Evolutionary conservation across 352 stramenopile species (phyloP), one percentile per base, ranked within the genome.

Genomic region (Globisporangium middletonii): DNA sequence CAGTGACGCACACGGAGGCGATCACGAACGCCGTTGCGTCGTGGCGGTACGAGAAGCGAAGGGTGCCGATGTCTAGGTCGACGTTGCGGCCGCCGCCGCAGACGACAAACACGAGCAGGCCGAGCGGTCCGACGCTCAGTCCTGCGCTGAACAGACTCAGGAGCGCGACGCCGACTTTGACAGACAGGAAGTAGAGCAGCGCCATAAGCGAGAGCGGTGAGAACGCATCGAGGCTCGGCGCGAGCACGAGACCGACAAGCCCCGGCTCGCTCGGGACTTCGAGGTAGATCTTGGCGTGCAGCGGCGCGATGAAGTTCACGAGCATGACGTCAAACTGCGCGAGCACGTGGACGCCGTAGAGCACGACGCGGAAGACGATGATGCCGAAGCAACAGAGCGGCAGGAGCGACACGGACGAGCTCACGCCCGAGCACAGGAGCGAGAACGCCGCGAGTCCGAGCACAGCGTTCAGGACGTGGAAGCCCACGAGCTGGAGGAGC

Each of bases 321-420:
- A 92, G 66, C 28, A 57, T 64, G 15, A 88, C 67, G 57, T 90
- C 83, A 33, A 84, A 37, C 12, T 76, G 65, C 37, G 75, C 71
- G 9, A 89, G 57, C 41, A 79, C 35, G 33, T 75, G 68, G 15
- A 83, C 66, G 45, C 79, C 26, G 27, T 82, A 77, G 37, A 93
- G 62, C 56, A 90, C 60, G 15, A 83, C 49, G n/a, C 83, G 72
- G 58, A 90, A 86, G 35, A 86, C 62, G 35, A 84, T 60, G 30
- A 90, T 57, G 15, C 83, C 83, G 9, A 89, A 35, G 38, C 77
- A 85, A 64, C 78, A 93, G 11, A 93, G 57, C 48, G 79, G 73
- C 38, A 93, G 54, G 41, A 88, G 68, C 19, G 68, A 63, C 13
- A 82, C 56, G 30, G 75, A 73, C 46, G 87, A 62, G 15, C 66